Base-by-base conservation (phyloP, 2,329 filamentous ascomycete genomes). In the Clarireedia homoeocarpa region DNA sequence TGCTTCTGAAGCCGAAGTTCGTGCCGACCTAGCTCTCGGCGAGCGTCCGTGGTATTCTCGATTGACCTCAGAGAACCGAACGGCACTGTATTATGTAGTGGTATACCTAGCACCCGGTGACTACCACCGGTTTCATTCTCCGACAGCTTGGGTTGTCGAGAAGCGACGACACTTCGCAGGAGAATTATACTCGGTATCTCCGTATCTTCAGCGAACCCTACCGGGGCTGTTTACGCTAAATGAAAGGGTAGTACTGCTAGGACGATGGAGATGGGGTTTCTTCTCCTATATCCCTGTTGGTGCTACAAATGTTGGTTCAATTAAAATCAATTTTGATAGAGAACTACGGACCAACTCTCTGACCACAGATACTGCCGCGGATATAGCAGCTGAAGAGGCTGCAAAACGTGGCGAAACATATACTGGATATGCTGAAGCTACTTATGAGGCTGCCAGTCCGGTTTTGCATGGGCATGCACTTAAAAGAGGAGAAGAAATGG, bases 71-170 rank as follows among this genome's bases (percentile, higher is more conserved):
- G 79, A 82, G 53, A 81, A 81, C 70, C 78, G 75, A 71, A 89
- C 86, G 5, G 83, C 86, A 9, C 81, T 99, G 6, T 96, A 95
- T 76, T 99, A 97, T 72, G 88, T 80, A 59, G 95, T 99, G 61
- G 84, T 99, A 67, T 99, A 99, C 73, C 83, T 99, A 45, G 94
- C 95, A 0, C 94, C 94, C 0, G 94, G 94, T 50, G 95, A 99
- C 75, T 99, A 99, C 74, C 94, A 99, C 74, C 89, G 92, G 62
- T 99, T 97, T 77, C 95, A 99, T 75, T 95, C 89, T 1, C 94
- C 94, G 0, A 86, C 90, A 2, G 88, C 89, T 64, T 99, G 94
- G 94, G 91, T 99, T 15, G 94, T 94, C 36, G 89, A 96, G 72
- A 85, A 85, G 62, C 85, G 95, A 45, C 88, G 94, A n/a, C 94